These are phyloP conservation scores for Pholiota adiposa DNA, from an alignment of 1,284 basidiomycete genomes.

Conservation along the genomic window DNA sequence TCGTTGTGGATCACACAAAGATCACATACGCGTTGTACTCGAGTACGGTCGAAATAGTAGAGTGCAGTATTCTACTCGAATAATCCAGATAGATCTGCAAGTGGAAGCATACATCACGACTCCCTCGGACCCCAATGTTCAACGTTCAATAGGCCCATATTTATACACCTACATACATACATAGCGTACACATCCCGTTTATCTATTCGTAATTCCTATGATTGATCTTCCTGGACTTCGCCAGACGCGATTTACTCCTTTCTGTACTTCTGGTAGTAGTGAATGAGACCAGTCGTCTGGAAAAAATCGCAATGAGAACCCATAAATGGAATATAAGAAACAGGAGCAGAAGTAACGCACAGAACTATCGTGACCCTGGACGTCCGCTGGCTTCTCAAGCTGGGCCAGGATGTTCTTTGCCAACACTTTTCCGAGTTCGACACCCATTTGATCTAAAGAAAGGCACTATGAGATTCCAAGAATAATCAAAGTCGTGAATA, in stretches of 20 bases:
- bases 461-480: constrained; percentile 3
- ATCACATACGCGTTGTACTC: no score
- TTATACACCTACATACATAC: background rate
- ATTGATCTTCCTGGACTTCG: background rate
- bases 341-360: constrained; percentile 49
- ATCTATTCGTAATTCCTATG: background rate
- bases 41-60: no score
- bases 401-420: constrained; percentile 95
- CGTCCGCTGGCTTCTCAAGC: constrained; percentile 81
- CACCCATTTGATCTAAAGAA: constrained; percentile 84
- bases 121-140: background rate
- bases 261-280: constrained; percentile 90
- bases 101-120: no score
- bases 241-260: constrained; percentile 55
- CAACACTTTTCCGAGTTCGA: constrained; percentile 95
- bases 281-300: constrained; percentile 91
- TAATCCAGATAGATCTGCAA: background rate
- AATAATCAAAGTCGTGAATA: background rate
- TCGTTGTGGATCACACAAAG: no score
- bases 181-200: background rate
- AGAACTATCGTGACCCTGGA: constrained; percentile 90
- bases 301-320: background rate
- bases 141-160: background rate
- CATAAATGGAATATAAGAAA: background rate
- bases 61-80: no score